Base-by-base conservation (phyloP, 805 yeast genomes). In the Saturnispora mendoncae region DNA sequence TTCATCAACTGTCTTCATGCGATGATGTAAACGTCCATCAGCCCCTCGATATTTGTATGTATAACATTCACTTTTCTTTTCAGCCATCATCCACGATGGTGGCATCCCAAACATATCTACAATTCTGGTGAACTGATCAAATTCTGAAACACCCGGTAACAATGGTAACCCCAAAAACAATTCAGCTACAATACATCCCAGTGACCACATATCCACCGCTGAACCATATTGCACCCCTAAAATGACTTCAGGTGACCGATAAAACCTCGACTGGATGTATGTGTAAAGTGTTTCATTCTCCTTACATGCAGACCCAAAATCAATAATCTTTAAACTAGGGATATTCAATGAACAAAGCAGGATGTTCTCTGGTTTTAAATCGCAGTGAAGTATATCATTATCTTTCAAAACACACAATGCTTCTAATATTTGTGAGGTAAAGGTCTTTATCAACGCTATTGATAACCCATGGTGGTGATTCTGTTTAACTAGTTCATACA, bases 171-270 rank as follows among this genome's bases (percentile, higher is more conserved):
- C 74, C 24, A 76, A 76, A 62, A 83, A 92, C 55, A 88, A 70
- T 62, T 92, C 99, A 0, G 87, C 98, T 57, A 92, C 80, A 0
- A 92, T 92, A 63, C 98, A 92, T 1, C 97, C 97, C 18, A 85
- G 74, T 0, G 97, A 97, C 99, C 99, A 92, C 64, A 92, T 74
- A 62, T 92, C 99, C 9, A 90, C 90, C 0, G 97, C 94, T 0
- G 97, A 84, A 2, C 97, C 87, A 58, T 90, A 90, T 45, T 72
- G 67, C 49, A 86, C 94, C 3, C 96, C 96, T 41, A 92, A 63
- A 13, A 92, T 70, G 15, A 92, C 68, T 59, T 90, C 98, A 0
- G 97, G 98, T 1, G 98, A 94, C 43, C 98, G 69, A 61, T 94
- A 92, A 97, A 98, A 92, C 48, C 98, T 65, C 0, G 98, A 3